Base-by-base conservation (phyloP, 495 filamentous ascomycete species). In the Penicillium chermesinum region DNA sequence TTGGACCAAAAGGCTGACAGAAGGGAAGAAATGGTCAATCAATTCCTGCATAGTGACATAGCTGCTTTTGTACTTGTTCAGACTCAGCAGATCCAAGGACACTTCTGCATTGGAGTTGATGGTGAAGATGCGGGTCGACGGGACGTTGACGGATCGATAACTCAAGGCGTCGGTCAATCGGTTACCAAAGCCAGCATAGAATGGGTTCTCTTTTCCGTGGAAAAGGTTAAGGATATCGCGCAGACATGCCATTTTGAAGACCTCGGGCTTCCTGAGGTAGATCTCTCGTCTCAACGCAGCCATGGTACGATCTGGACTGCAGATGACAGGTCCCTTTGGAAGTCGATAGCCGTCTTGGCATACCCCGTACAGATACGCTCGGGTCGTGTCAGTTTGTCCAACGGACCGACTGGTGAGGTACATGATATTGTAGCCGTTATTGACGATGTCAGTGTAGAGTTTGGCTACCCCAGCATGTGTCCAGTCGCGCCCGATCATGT, bases 51-150 rank as follows among this genome's bases (percentile, higher is more conserved):
- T 99, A 44, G 87, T 88, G 44, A 95, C 88, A 64, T 99, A 99
- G 62, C 87, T 95, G 54, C 90, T 93, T 73, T 89, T 96, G 59
- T 97, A 87, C 57, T 90, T 94, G 64, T 93, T 97, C 33, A 98
- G 76, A 52, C 83, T 89, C 13, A 96, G 75, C 40, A 98, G 64
- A 59, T 97, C 91, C 38, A 97, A 67, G n/a, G 85, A 89, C 15
- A 99, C 90, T 55, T 99, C 94, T 1, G 93, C 90, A 62, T 96
- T 94, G 39, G 87, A 91, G 68, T 99, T 99, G 77, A 99, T 99
- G 7, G 93, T 99, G 62, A 99, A 99, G 47, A 99, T 99, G 17
- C 94, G 78, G 17, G 84, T 89, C 7, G 86, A 84, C 6, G 93
- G 91, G 25, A 99, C 95, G 58, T 93, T 95, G 41, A 99, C 93